Evolutionary conservation across 768 basidiomycete species (phyloP), one percentile per base, ranked within the genome.

Genomic region (Leccinellum rugosiceps): DNA sequence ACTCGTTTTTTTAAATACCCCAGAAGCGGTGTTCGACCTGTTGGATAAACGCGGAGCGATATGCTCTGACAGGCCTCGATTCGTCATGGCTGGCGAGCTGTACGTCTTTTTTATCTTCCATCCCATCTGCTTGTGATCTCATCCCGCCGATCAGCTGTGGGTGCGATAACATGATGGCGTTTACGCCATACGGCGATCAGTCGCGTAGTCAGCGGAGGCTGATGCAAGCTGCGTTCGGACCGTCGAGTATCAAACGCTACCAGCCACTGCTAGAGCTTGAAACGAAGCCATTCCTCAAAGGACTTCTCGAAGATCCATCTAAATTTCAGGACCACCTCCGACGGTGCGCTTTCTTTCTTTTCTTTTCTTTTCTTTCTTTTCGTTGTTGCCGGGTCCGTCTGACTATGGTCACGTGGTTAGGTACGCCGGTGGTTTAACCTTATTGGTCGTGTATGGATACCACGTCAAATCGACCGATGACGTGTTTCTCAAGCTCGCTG

Each of bases 41-140:
- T 73, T 92, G 61, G 88, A 91, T 55, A 86, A 82, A 65, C 80
- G 83, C 30, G 86, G 88, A 7, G 74, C 80, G 9, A 84, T 89
- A 28, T 91, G 90, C 68, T 85, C 88, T 8, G 90, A 90, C 73
- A 88, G 86, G 68, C 87, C 87, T 0, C 72, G 75, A 25, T 74
- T 89, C 23, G 76, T 86, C 45, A 90, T 92, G 89, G 76, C 74
- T 14, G 83, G 85, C 23, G 87, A 91, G 52, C 75, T 90, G 80
- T 89, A 64, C 65, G 85, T 82, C n/a, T 19, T n/a, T 13, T 25
- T n/a, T 47, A 3, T 1, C 15, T 31, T 6, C 17, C 19, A 17
- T 17, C 15, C 15, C 5, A 23, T 14, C 41, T 25, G 2, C 17
- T 4, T 35, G 10, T 32, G 43, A 57, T 60, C 55, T 53, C 51